phyloP scores from a whole-genome alignment of 768 basidiomycete species.

The Leccinum truebloodii region DNA sequence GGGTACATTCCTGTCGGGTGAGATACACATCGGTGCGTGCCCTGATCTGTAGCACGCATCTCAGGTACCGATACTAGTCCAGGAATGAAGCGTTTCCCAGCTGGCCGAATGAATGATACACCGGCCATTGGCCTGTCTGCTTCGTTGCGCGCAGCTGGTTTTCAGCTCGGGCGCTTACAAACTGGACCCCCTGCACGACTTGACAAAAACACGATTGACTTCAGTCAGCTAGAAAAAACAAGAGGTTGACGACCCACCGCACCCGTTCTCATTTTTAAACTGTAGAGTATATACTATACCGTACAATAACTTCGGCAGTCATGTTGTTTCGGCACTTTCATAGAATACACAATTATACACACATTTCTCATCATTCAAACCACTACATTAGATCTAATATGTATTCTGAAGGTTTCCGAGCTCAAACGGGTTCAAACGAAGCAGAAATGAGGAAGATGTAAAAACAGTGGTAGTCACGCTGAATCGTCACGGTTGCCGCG shows the following conservation, averaged over 20 bases:
- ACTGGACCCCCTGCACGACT: conserved; percentile 87
- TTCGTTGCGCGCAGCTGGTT: conserved; percentile 72
- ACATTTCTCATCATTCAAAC: no score
- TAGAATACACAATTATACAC: no score
- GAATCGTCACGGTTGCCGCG: no score
- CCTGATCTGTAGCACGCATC: background rate
- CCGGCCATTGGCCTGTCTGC: conserved; percentile 75
- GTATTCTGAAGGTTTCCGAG: conserved; percentile 9
- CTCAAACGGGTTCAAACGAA: no score
- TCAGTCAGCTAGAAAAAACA: conserved; percentile 58
- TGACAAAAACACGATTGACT: conserved; percentile 69
- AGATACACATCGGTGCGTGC: conserved; percentile 79
- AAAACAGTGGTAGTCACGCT: no score
- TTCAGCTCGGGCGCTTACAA: conserved; percentile 81
- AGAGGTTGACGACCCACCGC: conserved; percentile 62
- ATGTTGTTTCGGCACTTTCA: no score
- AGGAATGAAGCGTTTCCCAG: conserved; percentile 76
- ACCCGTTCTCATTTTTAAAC: conserved; percentile 78
- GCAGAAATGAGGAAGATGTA: no score
- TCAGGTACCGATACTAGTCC: background rate
- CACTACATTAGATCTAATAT: no score
- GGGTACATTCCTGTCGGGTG: conserved; percentile 88
- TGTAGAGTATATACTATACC: conserved; percentile 51
- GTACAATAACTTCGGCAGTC: no score
- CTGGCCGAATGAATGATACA: conserved; percentile 72